phyloP scores from a whole-genome alignment of 2,329 filamentous ascomycete genomes.

The Remersonia thermophila region DNA sequence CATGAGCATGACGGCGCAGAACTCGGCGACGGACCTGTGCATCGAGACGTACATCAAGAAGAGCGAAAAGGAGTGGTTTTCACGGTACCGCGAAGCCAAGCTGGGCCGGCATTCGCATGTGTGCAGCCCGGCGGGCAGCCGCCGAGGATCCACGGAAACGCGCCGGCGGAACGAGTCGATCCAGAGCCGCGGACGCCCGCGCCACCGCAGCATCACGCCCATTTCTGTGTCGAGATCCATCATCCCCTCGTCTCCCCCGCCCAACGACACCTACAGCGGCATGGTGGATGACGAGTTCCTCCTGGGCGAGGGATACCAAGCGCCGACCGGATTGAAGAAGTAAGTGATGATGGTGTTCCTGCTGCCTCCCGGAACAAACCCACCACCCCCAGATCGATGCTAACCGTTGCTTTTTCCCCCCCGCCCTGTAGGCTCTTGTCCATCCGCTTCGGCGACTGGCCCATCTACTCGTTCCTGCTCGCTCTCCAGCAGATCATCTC shows the following conservation, averaged over 20 bases:
- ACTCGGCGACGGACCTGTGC: constrained; percentile 46
- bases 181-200: constrained; percentile 16
- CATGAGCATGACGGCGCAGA: constrained; percentile 38
- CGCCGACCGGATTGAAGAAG: constrained; percentile 41
- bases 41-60: constrained; percentile 53
- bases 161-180: constrained; percentile 14
- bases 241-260: constrained; percentile 15
- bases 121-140: constrained; percentile 12
- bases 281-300: constrained; percentile 24
- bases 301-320: constrained; percentile 33
- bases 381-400: too few species aligned
- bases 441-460: constrained; percentile 50
- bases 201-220: constrained; percentile 16
- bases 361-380: too few species aligned
- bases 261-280: not conserved
- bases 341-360: too few species aligned
- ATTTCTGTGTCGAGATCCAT: constrained; percentile 20
- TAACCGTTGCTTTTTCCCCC: not conserved
- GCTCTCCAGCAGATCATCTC: constrained; percentile 52
- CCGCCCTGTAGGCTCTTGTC: constrained; percentile 25
- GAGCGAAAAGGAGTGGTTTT: constrained; percentile 57
- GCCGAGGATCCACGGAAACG: constrained; percentile 11
- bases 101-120: constrained; percentile 32
- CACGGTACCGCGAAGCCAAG: constrained; percentile 43
- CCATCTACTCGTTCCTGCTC: constrained; percentile 48